Evolutionary conservation across 257 asterid species (phyloP).

Genomic region (Salvia splendens): DNA sequence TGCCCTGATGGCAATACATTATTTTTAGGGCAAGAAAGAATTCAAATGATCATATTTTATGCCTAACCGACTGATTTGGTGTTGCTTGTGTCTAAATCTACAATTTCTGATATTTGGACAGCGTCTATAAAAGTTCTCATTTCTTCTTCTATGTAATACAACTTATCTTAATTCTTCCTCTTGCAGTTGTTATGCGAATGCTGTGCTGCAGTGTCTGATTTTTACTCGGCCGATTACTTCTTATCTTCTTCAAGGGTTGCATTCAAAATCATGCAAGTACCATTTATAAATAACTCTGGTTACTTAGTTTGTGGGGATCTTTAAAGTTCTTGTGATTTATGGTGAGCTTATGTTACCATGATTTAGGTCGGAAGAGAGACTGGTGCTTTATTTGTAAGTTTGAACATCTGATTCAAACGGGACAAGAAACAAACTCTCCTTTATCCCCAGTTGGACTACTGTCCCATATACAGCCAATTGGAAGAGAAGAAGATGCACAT

Average conservation of each 20-base stretch:
- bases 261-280: slow-evolving; percentile 59
- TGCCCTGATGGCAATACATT: slow-evolving; percentile 3
- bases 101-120: not conserved
- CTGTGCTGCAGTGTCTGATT: slow-evolving; percentile 64
- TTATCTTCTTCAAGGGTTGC: slow-evolving; percentile 58
- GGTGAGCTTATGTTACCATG: slow-evolving; percentile 15
- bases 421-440: slow-evolving; percentile 42
- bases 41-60: slow-evolving; percentile 1
- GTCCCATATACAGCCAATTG: slow-evolving; percentile 61
- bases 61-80: not conserved
- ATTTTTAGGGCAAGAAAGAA: not conserved
- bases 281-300: slow-evolving; percentile 27
- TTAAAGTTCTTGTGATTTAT: slow-evolving; percentile 10
- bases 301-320: slow-evolving; percentile 9
- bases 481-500: slow-evolving; percentile 75
- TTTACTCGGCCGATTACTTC: slow-evolving; percentile 60
- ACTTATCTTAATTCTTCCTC: slow-evolving; percentile 26
- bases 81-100: not conserved
- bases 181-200: slow-evolving; percentile 73
- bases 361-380: slow-evolving; percentile 52
- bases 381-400: slow-evolving; percentile 61
- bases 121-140: slow-evolving; percentile 15
- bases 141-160: slow-evolving; percentile 15
- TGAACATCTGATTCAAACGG: slow-evolving; percentile 51
- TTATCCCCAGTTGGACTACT: slow-evolving; percentile 55